A percentile compares a stretch with the other conserved stretches of the same genome.
Conservation (phyloP, 129 eudicot genomes). For the Centaurea solstitialis region DNA sequence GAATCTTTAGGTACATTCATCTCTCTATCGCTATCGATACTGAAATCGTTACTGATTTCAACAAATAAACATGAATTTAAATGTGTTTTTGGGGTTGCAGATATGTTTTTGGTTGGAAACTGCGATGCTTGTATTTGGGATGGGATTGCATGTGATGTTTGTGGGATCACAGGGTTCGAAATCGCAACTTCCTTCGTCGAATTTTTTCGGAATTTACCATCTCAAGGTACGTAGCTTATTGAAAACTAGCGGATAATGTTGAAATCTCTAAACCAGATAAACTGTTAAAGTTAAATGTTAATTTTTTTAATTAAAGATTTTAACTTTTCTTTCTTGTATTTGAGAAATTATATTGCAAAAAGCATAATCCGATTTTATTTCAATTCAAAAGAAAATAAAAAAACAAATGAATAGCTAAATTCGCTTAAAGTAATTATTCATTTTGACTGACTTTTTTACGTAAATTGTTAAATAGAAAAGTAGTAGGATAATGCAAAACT, state of each 20-base stretch:
- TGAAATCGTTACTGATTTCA: neutral
- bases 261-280: no score
- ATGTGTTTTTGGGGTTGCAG: constrained; percentile 32
- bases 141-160: constrained; percentile 65
- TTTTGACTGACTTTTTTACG: no score
- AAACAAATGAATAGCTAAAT: no score
- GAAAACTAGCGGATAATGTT: neutral
- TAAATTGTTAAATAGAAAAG: no score
- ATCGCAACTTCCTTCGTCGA: constrained; percentile 32
- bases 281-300: no score
- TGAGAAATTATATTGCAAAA: no score
- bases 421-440: no score
- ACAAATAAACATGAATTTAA: neutral
- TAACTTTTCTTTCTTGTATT: no score
- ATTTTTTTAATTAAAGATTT: no score
- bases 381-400: no score
- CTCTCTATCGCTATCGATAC: neutral
- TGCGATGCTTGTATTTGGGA: constrained; percentile 68
- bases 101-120: constrained; percentile 80
- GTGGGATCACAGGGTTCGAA: constrained; percentile 36
- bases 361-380: no score
- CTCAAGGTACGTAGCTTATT: constrained; percentile 38
- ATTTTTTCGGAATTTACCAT: constrained; percentile 39
- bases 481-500: no score
- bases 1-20: constrained; percentile 54